Base-by-base conservation (phyloP, 1,284 basidiomycete genomes). In the Austroboletus olivaceoglutinosus region DNA sequence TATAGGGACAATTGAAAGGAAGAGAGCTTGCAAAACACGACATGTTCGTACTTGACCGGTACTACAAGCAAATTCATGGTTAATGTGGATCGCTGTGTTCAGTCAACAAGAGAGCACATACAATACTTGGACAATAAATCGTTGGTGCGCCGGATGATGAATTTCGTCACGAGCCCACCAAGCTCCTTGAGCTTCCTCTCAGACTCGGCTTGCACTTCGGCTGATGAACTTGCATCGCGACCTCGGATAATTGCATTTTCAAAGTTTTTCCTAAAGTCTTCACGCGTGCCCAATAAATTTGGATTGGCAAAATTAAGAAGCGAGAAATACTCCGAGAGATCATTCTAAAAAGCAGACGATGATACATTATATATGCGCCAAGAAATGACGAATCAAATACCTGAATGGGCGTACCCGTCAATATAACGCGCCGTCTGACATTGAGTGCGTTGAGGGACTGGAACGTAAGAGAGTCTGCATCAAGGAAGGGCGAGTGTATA, bases 41-140 rank as follows among this genome's bases (percentile, higher is more conserved):
- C 97, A 56, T 98, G 94, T 71, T 99, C 96, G 74, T 99, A 98
- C 70, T 99, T 99, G 74, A 99, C 93, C 4, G 96, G 96, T 39
- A 99, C 94, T 97, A 47, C 10, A 22, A 44, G 25, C 21, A 48
- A 29, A 27, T 62, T 41, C 46, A 49, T 43, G 37, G 44, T 16
- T 49, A 10, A 42, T 50, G 22, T 3, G 2, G 16, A 30, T 16
- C 21, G n/a, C n/a, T n/a, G n/a, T n/a, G 21, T 45, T 29, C 25
- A 15, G 16, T 15, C 19, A 22, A 22, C 42, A 27, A 46, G 43
- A 48, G 18, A 45, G 30, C 33, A 83, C 92, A 58, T 55, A 95
- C 94, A 70, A 65, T 99, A 99, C 74, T 99, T 99, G 30, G 94
- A 97, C 21, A 99, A 78, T 19, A 99, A 73, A 65, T 99, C 97